These are phyloP conservation scores for Naumovozyma castellii DNA, from an alignment of 805 yeast genomes.

Conservation along the genomic window DNA sequence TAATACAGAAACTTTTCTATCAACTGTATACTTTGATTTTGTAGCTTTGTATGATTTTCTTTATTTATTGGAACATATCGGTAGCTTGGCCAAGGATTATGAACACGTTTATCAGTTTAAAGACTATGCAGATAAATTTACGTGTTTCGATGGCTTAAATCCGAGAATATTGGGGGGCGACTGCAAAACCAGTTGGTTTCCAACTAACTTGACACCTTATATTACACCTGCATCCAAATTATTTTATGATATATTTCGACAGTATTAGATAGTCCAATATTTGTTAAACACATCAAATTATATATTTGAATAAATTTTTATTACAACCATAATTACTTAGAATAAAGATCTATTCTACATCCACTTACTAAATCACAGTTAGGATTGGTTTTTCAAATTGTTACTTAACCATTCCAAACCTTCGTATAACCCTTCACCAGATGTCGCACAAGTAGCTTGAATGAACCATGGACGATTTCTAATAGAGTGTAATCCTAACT, in stretches of 20 bases:
- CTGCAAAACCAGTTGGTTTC: too few species aligned
- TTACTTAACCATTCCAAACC: constrained; percentile 96
- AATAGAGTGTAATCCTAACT: constrained; percentile 90
- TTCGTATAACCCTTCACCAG: constrained; percentile 97
- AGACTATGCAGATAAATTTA: too few species aligned
- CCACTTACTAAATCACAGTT: constrained; percentile 5
- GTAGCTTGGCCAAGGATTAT: too few species aligned
- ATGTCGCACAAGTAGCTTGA: constrained; percentile 97
- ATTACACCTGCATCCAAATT: too few species aligned
- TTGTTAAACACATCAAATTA: too few species aligned
- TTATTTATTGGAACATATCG: too few species aligned
- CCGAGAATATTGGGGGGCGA: too few species aligned
- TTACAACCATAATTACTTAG: background rate
- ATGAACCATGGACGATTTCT: constrained; percentile 99
- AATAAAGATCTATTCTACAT: background rate
- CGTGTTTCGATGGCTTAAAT: too few species aligned
- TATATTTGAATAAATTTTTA: background rate
- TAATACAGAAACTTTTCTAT: background rate
- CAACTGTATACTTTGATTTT: background rate
- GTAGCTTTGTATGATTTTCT: background rate
- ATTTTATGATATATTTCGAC: too few species aligned
- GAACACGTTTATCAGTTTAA: too few species aligned
- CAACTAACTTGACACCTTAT: too few species aligned
- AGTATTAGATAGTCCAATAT: too few species aligned
- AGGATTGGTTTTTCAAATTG: constrained; percentile 67